A percentile compares a stretch with the other conserved stretches of the same genome.
These are phyloP conservation scores for fission yeast (Schizosaccharomyces pombe) DNA, from an alignment of 805 yeast species.

Conservation along the genomic window DNA sequence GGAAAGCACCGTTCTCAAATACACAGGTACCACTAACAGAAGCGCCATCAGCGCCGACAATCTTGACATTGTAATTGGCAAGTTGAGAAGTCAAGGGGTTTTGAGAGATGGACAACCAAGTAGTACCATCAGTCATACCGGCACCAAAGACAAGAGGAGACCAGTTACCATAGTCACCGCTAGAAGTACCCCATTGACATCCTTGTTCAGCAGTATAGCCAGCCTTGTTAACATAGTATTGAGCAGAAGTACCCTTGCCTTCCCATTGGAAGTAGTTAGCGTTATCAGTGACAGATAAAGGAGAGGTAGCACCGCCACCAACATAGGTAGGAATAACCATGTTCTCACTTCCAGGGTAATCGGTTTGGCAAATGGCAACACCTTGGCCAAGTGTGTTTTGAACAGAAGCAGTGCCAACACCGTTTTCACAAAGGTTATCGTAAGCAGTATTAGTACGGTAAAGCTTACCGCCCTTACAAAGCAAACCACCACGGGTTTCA, in stretches of 20 bases:
- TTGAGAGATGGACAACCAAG: constrained; percentile 65
- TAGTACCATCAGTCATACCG: constrained; percentile 46
- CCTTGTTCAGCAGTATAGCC: constrained; percentile 81
- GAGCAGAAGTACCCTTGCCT: constrained; percentile 67
- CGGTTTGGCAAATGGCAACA: constrained; percentile 91
- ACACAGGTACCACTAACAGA: constrained; percentile 51
- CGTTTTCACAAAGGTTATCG: constrained; percentile 71
- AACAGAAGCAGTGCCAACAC: constrained; percentile 43
- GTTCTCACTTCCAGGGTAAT: constrained; percentile 97
- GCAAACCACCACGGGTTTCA: constrained; percentile 80
- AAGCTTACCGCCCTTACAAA: constrained; percentile 57
- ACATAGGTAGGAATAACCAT: constrained; percentile 88
- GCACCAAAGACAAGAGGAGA: constrained; percentile 92
- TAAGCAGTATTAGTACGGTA: constrained; percentile 53
- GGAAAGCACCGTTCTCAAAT: constrained; percentile 57
- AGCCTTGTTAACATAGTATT: constrained; percentile 90
- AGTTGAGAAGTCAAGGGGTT: constrained; percentile 38
- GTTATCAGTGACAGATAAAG: constrained; percentile 60
- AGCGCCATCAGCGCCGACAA: constrained; percentile 41
- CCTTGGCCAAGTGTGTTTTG: constrained; percentile 35
- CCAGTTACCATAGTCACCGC: constrained; percentile 86
- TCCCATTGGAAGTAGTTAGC: constrained; percentile 59
- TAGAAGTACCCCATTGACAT: constrained; percentile 73
- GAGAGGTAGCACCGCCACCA: constrained; percentile 36
- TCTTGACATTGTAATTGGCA: constrained; percentile 53